Percentiles rank a stretch among this genome's conserved stretches.
Evolutionary conservation across 257 asterid species (phyloP).

Genomic region (Euphrasia confusa): DNA sequence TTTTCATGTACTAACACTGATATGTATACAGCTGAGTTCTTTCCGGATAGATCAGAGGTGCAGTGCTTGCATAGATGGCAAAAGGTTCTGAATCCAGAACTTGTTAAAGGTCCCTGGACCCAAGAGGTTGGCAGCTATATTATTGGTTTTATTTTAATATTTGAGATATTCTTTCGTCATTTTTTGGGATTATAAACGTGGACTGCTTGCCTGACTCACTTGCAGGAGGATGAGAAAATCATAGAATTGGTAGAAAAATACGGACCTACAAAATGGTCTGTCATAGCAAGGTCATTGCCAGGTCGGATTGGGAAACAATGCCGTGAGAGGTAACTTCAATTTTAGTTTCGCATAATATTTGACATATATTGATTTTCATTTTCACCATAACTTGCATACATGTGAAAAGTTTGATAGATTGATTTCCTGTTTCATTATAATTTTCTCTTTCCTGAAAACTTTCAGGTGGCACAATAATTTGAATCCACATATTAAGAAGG

Average conservation of each 20-base stretch:
- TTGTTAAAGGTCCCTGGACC: constrained; percentile 99
- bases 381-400: not conserved
- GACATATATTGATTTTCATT: constrained; percentile 9
- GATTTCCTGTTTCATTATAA: constrained; percentile 7
- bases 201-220: constrained; percentile 17
- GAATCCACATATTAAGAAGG: constrained; percentile 91
- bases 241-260: constrained; percentile 72
- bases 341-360: constrained; percentile 18
- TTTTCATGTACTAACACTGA: not conserved
- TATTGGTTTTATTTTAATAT: not conserved
- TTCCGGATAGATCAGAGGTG: constrained; percentile 98
- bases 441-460: constrained; percentile 5
- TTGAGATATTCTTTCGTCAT: constrained; percentile 22
- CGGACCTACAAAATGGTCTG: constrained; percentile 97
- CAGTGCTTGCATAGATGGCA: constrained; percentile 99
- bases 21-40: constrained; percentile 38
- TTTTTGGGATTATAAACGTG: constrained; percentile 19
- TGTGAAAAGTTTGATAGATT: not conserved
- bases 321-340: constrained; percentile 79
- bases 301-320: constrained; percentile 99
- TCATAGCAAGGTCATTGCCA: constrained; percentile 85
- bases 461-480: constrained; percentile 99
- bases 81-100: constrained; percentile 97
- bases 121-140: constrained; percentile 54
- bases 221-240: constrained; percentile 93